Evolutionary conservation across 2,329 filamentous ascomycete genomes (phyloP).

Genomic region (Colletotrichum falcatum): DNA sequence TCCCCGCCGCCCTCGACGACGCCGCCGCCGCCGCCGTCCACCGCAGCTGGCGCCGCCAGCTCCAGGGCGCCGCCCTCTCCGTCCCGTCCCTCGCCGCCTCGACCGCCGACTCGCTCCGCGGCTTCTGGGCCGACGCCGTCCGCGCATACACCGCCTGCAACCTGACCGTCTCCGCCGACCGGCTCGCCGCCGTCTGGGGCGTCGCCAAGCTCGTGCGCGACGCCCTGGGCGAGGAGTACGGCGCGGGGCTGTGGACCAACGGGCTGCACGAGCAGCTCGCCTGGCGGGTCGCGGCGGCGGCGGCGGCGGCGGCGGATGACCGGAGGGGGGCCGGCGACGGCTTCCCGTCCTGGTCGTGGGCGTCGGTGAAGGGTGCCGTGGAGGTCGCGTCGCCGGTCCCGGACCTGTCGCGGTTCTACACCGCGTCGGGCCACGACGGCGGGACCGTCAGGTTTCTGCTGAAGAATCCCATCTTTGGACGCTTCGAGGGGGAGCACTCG

Average conservation of each 20-base stretch:
- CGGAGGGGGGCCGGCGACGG: neutral
- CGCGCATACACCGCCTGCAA: slow-evolving; percentile 42
- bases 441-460: neutral
- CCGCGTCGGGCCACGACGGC: neutral
- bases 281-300: slow-evolving; percentile 37
- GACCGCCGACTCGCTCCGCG: slow-evolving; percentile 12
- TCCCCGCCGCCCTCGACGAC: slow-evolving; percentile 34
- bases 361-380: neutral
- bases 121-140: slow-evolving; percentile 43
- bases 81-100: neutral
- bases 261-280: slow-evolving; percentile 42
- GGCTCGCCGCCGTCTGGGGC: slow-evolving; percentile 42
- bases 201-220: slow-evolving; percentile 38
- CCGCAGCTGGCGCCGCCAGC: slow-evolving; percentile 19
- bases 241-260: slow-evolving; percentile 40
- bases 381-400: slow-evolving; percentile 5
- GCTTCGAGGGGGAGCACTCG: slow-evolving; percentile 12
- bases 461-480: slow-evolving; percentile 2
- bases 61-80: slow-evolving; percentile 10
- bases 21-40: neutral
- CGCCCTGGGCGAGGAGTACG: slow-evolving; percentile 24
- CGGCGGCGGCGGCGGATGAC: neutral
- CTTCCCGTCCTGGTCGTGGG: slow-evolving; percentile 26
- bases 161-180: slow-evolving; percentile 39
- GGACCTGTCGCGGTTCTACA: neutral